Percentiles rank a stretch among this genome's conserved stretches.
These are phyloP conservation scores for Syzygium grande DNA, from an alignment of 345 rosid species.

Conservation along the genomic window DNA sequence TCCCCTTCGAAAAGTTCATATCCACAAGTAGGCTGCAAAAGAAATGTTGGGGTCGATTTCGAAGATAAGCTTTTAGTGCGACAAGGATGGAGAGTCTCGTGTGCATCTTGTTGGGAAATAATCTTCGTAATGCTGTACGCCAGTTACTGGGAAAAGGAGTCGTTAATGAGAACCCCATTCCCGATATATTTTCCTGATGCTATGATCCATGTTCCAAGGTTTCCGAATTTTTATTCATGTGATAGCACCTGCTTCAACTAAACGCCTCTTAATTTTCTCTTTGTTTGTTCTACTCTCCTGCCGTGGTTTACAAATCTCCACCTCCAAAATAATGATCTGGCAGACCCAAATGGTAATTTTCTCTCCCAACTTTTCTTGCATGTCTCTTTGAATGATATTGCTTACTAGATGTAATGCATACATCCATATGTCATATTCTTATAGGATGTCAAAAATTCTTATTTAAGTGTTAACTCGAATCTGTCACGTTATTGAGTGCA, in stretches of 20 bases:
- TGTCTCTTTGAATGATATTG: not conserved
- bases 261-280: not conserved
- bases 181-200: not conserved
- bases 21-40: not conserved
- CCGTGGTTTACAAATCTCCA: not conserved
- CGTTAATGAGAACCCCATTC: not conserved
- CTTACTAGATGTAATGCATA: not conserved
- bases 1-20: not conserved
- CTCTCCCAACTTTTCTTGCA: not conserved
- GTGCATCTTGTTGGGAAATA: not conserved
- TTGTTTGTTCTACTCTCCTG: not conserved
- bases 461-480: not conserved
- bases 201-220: not conserved
- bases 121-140: not conserved
- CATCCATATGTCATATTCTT: no score
- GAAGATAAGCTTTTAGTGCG: not conserved
- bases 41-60: not conserved
- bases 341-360: not conserved
- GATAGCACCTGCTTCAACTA: not conserved
- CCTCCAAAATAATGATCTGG: not conserved
- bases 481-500: no score
- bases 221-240: not conserved
- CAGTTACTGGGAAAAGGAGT: not conserved
- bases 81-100: not conserved
- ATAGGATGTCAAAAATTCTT: not conserved